These are phyloP conservation scores for Ampelomyces quisqualis DNA, from an alignment of 2,329 filamentous ascomycete species.

Conservation along the genomic window DNA sequence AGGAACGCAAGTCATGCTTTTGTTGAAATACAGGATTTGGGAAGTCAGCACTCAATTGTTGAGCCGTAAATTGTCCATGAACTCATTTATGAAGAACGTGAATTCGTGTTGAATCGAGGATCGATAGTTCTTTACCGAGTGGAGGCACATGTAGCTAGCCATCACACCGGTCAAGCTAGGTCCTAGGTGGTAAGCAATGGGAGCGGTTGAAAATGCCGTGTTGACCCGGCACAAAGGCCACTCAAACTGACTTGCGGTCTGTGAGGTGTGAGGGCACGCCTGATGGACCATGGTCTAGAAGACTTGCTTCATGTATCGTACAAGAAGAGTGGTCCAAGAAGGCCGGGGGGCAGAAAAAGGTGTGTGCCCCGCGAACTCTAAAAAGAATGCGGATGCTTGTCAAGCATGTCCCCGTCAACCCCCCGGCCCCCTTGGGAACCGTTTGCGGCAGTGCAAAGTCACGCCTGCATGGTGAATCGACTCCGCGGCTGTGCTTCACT, in stretches of 20 bases:
- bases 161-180: conserved; percentile 5
- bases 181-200: conserved; percentile 3
- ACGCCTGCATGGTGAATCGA: no score
- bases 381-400: background rate
- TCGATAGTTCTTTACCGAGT: background rate
- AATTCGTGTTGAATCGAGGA: no score
- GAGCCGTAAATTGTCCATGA: no score
- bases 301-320: conserved; percentile 7
- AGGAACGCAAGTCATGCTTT: no score
- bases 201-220: conserved; percentile 2
- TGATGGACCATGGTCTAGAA: background rate
- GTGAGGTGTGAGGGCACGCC: conserved; percentile 3
- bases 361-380: conserved; percentile 12
- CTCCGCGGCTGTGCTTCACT: no score
- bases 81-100: no score
- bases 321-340: conserved; percentile 14
- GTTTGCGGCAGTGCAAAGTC: background rate
- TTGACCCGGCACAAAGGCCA: no score
- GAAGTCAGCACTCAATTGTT: background rate
- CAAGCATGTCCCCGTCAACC: background rate
- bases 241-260: conserved; percentile 1
- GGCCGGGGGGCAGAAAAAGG: conserved; percentile 19
- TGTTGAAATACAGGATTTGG: no score
- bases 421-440: conserved; percentile 1
- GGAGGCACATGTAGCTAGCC: background rate